Evolutionary conservation across 805 yeast species (phyloP).

Genomic region (Candida nonsorbophila): DNA sequence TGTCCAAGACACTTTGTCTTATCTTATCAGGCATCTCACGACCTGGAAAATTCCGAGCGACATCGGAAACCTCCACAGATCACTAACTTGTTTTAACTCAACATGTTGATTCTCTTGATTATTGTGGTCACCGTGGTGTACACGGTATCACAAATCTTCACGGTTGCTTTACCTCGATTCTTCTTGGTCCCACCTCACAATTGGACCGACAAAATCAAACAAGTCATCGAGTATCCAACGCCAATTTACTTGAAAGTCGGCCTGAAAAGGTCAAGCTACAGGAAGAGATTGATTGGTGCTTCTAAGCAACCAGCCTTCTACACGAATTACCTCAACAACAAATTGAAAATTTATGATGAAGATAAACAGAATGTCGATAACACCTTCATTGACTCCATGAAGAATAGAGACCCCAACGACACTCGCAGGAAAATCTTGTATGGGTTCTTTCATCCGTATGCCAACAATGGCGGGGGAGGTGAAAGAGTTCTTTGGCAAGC

Average conservation of each 20-base stretch:
- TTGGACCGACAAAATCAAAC: constrained; percentile 30
- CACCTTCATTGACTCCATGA: constrained; percentile 20
- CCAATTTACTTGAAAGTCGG: constrained; percentile 33
- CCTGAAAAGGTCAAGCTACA: constrained; percentile 29
- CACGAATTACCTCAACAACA: constrained; percentile 32
- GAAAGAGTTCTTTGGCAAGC: constrained; percentile 97
- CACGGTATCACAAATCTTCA: constrained; percentile 13
- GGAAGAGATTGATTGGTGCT: constrained; percentile 34
- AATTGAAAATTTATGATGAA: constrained; percentile 24
- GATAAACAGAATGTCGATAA: constrained; percentile 18
- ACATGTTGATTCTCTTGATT: constrained; percentile 6
- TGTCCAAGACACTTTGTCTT: no score
- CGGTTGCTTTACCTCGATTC: constrained; percentile 24
- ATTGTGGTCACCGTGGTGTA: no score
- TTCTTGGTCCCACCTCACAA: constrained; percentile 33
- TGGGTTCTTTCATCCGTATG: constrained; percentile 94
- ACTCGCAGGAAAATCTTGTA: constrained; percentile 41
- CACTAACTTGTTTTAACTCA: no score
- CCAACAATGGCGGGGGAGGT: constrained; percentile 98
- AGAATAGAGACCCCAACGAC: constrained; percentile 29
- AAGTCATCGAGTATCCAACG: constrained; percentile 26
- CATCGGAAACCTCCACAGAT: no score
- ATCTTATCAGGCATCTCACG: no score
- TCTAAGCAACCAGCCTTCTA: constrained; percentile 31
- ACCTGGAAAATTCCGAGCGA: no score